Base-by-base conservation (phyloP, 306 rosid genomes). In the Spatholobus suberectus region DNA sequence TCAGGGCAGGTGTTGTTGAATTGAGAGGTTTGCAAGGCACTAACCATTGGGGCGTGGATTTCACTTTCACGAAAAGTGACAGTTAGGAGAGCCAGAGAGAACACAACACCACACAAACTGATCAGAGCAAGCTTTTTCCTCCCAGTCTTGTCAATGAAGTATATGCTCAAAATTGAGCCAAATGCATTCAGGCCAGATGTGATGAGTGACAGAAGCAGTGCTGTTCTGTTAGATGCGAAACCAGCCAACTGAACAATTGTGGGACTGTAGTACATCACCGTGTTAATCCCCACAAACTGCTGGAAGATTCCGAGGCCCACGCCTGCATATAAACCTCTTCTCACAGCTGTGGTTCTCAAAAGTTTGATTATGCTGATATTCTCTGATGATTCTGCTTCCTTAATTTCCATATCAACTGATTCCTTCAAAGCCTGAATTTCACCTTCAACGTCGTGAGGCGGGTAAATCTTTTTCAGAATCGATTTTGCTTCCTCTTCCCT, bases 201-300 rank as follows among this genome's bases (percentile, higher is more conserved):
- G 82, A 91, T 44, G 24, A 89, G 90, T 46, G 94, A 89, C 12
- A 89, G 86, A 65, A 89, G 90, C 6, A 91, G 69, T 35, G 94
- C 92, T 6, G 87, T 89, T 46, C 73, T 74, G 75, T 91, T 91
- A 3, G 92, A 87, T 18, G 91, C 91, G 55, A 77, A 59, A 40
- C 92, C 94, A 0, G 92, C 92, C 3, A 91, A 34, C 12, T 91
- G 92, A 47, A 92, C 41, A 8, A 92, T 90, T 38, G 89, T 82
- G 62, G 94, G 91, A 54, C 96, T 90, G 75, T 89, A 92, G 82
- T 92, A 87, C 94, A 90, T 89, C 0, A 92, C 93, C 0, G 91
- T 90, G 83, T 92, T 92, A 46, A 92, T 92, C 2, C 94, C 96
- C 10, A 88, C 89, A 76, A 88, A 92, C 26, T 92, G 94, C 40